Percentiles rank a stretch among this genome's conserved stretches.
Conservation (phyloP, 306 rosid species). For the Vicia faba region DNA sequence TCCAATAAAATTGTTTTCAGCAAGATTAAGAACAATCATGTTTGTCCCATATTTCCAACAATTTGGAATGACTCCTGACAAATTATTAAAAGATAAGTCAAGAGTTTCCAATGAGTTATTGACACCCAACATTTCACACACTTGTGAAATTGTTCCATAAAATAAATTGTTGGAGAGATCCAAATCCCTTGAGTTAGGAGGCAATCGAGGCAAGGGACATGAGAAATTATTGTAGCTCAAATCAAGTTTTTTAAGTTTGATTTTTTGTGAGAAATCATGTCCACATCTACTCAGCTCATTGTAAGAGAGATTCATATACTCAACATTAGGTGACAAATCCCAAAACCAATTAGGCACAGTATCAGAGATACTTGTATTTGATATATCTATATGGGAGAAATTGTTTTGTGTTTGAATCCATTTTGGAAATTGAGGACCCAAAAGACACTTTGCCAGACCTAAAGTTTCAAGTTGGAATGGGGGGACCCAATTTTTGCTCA, state of each 20-base stretch:
- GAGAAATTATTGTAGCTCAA: background rate
- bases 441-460: background rate
- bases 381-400: constrained; percentile 3
- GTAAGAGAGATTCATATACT: background rate
- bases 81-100: constrained; percentile 16
- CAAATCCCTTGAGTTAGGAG: background rate
- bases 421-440: constrained; percentile 33
- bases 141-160: constrained; percentile 11
- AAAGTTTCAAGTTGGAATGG: constrained; percentile 32
- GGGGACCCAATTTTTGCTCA: constrained; percentile 31
- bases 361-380: background rate
- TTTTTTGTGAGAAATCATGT: constrained; percentile 19
- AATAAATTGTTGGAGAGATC: constrained; percentile 1
- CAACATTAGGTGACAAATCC: constrained; percentile 4
- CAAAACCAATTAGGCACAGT: constrained; percentile 40
- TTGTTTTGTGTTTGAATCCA: constrained; percentile 34
- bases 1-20: constrained; percentile 14
- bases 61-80: constrained; percentile 25
- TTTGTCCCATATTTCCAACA: constrained; percentile 16
- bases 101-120: constrained; percentile 27
- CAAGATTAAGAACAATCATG: background rate
- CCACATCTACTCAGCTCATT: background rate
- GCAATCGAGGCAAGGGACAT: constrained; percentile 22
- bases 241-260: constrained; percentile 24
- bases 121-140: constrained; percentile 19